phyloP scores from a whole-genome alignment of 1,139 yeast species.

The Saccharomyces hybrid region DNA sequence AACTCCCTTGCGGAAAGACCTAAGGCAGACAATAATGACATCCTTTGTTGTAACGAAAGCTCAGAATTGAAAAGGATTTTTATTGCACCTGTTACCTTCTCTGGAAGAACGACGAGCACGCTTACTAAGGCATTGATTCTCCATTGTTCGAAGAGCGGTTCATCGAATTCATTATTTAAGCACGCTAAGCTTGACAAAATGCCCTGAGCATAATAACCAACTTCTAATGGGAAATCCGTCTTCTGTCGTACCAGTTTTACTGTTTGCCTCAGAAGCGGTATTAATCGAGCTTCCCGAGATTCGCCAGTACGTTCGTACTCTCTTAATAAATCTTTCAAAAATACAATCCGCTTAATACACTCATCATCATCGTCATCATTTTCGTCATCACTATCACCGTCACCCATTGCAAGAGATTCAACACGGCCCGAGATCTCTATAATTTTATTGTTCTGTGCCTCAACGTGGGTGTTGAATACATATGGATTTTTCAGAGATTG shows the following conservation, averaged over 20 bases:
- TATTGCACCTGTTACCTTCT: constrained; percentile 35
- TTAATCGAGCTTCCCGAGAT: constrained; percentile 8
- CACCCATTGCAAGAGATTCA: constrained; percentile 10
- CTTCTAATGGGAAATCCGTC: constrained; percentile 31
- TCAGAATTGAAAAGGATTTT: constrained; percentile 50
- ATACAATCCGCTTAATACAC: constrained; percentile 20
- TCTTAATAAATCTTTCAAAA: constrained; percentile 33
- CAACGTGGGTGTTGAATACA: not conserved
- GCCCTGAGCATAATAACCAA: constrained; percentile 41
- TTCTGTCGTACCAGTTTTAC: constrained; percentile 34
- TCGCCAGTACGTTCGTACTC: constrained; percentile 18
- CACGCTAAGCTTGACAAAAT: constrained; percentile 41
- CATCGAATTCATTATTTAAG: constrained; percentile 42
- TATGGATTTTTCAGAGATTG: constrained; percentile 7
- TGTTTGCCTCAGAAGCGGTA: constrained; percentile 27
- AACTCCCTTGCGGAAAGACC: constrained; percentile 59
- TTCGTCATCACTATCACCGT: constrained; percentile 16
- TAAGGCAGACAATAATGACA: constrained; percentile 48
- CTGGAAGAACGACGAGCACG: constrained; percentile 44
- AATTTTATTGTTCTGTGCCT: not conserved
- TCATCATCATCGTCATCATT: constrained; percentile 19
- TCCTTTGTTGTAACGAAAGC: constrained; percentile 58
- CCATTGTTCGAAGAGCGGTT: constrained; percentile 48
- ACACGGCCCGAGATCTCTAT: not conserved
- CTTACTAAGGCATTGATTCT: constrained; percentile 52